These are phyloP conservation scores for Dysphania ambrosioides DNA, from an alignment of 148 eudicot species.

Conservation along the genomic window DNA sequence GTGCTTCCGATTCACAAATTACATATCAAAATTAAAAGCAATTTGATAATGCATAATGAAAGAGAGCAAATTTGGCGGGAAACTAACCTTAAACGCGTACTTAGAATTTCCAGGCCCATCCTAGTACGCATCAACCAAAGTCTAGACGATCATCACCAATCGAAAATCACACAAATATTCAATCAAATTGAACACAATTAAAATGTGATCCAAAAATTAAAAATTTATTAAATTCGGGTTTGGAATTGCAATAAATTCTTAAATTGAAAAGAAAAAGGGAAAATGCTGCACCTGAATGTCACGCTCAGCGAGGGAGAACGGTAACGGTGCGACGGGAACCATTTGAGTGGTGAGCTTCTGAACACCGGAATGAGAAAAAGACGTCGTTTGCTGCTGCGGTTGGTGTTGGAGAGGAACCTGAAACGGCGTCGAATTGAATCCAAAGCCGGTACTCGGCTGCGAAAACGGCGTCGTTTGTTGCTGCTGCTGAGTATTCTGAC, in stretches of 20 bases:
- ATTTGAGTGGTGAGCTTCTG: constrained; percentile 89
- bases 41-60: not conserved
- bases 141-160: constrained; percentile 38
- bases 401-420: constrained; percentile 15
- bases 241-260: not conserved
- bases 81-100: constrained; percentile 79
- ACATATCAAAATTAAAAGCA: not conserved
- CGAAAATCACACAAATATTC: not conserved
- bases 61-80: not conserved
- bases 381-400: constrained; percentile 29
- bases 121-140: constrained; percentile 88
- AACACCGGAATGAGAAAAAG: constrained; percentile 24
- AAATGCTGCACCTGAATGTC: constrained; percentile 65
- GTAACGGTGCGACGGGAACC: constrained; percentile 98
- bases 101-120: constrained; percentile 83
- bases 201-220: not conserved
- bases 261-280: not conserved
- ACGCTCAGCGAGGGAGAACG: constrained; percentile 95
- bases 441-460: constrained; percentile 41
- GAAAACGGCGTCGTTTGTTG: constrained; percentile 48
- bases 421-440: constrained; percentile 41
- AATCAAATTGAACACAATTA: not conserved
- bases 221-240: constrained; percentile 14
- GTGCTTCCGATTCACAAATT: no score
- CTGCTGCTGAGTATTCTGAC: constrained; percentile 40